Percentiles rank a stretch among this genome's conserved stretches.
Evolutionary conservation across 768 basidiomycete species (phyloP).

Genomic region (Lentinus tigrinus): DNA sequence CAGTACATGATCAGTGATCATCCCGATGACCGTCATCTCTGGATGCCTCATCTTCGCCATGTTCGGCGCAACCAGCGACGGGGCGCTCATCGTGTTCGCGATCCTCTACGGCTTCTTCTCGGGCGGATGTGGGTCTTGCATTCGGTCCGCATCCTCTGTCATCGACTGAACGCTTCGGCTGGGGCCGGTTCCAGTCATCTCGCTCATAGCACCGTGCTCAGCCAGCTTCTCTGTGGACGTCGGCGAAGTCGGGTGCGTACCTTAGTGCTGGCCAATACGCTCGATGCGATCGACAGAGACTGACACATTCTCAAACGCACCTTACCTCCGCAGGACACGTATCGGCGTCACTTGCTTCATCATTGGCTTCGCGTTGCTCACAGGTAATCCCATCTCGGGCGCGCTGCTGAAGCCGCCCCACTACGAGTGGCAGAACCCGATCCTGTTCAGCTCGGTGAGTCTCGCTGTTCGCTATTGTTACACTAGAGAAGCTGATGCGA

Average conservation of each 20-base stretch:
- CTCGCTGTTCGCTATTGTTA: no score
- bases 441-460: constrained; percentile 25
- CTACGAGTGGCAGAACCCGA: constrained; percentile 17
- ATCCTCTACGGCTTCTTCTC: constrained; percentile 48
- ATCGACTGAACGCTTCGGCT: not conserved
- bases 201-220: constrained; percentile 14
- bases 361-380: constrained; percentile 17
- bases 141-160: not conserved
- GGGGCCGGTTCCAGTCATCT: constrained; percentile 5
- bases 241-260: constrained; percentile 15
- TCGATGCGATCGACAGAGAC: no score
- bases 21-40: constrained; percentile 32
- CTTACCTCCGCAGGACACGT: constrained; percentile 13
- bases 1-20: no score
- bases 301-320: no score
- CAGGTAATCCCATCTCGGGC: constrained; percentile 28
- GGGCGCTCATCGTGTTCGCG: constrained; percentile 39
- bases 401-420: constrained; percentile 10
- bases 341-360: constrained; percentile 24
- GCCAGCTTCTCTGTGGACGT: constrained; percentile 6
- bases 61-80: constrained; percentile 33
- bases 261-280: not conserved
- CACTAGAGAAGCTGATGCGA: not conserved
- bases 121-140: constrained; percentile 34
- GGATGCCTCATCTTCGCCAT: constrained; percentile 40